phyloP scores from a whole-genome alignment of 768 basidiomycete genomes.

The Suillus occidentalis region DNA sequence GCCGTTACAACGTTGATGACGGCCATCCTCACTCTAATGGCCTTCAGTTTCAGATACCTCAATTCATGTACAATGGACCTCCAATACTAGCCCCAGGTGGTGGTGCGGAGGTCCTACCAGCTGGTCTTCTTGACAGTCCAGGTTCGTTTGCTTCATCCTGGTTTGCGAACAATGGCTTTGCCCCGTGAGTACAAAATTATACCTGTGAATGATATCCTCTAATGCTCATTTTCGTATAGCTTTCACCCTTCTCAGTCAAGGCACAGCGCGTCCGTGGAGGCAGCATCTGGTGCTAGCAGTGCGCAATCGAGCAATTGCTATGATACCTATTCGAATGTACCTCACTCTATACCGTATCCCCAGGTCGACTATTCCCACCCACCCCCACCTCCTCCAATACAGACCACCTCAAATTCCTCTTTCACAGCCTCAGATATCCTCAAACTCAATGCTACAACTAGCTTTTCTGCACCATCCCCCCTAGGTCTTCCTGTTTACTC shows the following conservation, averaged over 20 bases:
- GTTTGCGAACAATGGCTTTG: conserved; percentile 50
- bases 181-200: conserved; percentile 20
- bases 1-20: conserved; percentile 8
- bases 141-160: conserved; percentile 42
- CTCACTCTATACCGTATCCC: neutral
- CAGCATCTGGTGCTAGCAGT: neutral
- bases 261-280: conserved; percentile 7
- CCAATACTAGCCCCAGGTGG: conserved; percentile 70
- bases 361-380: conserved; percentile 2
- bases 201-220: neutral
- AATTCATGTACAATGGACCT: conserved; percentile 56
- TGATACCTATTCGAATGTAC: conserved; percentile 4
- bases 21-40: conserved; percentile 20
- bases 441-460: conserved; percentile 3
- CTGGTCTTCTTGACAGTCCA: conserved; percentile 34
- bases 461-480: conserved; percentile 31
- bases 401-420: neutral
- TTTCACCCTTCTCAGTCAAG: conserved; percentile 23
- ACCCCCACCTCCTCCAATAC: conserved; percentile 1
- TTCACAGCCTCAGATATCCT: conserved; percentile 9
- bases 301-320: neutral
- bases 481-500: conserved; percentile 72
- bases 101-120: conserved; percentile 71
- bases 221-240: conserved; percentile 22
- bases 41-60: conserved; percentile 61